Conservation (phyloP, 371 early-diverging fungal genomes). For the Entomophthora muscae region DNA sequence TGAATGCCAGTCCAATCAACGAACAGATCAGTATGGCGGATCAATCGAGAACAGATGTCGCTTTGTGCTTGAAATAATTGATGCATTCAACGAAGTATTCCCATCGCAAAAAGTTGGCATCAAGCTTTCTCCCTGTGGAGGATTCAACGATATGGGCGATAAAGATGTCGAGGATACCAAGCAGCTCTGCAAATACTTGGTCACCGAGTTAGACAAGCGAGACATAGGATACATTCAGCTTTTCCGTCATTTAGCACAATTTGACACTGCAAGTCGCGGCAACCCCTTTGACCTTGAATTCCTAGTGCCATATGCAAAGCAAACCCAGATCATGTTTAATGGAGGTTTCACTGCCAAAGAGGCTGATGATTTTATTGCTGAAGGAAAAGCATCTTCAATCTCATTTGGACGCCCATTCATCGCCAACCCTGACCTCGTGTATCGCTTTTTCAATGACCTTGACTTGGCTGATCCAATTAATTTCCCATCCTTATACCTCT, state of each 20-base stretch:
- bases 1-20: slow-evolving; percentile 22
- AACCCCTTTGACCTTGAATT: neutral
- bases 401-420: slow-evolving; percentile 13
- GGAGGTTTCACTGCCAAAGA: slow-evolving; percentile 48
- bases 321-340: slow-evolving; percentile 18
- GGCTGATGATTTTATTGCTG: slow-evolving; percentile 10
- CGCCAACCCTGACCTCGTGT: slow-evolving; percentile 11
- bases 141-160: slow-evolving; percentile 40
- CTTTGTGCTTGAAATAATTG: slow-evolving; percentile 21
- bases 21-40: slow-evolving; percentile 42
- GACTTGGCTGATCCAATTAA: neutral
- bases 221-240: slow-evolving; percentile 7
- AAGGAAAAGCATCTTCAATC: slow-evolving; percentile 13
- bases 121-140: slow-evolving; percentile 28
- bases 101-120: slow-evolving; percentile 44
- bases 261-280: slow-evolving; percentile 4
- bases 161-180: slow-evolving; percentile 27
- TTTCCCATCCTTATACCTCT: neutral
- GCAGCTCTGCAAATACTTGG: slow-evolving; percentile 39
- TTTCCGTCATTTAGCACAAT: neutral
- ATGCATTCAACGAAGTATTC: slow-evolving; percentile 59
- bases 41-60: slow-evolving; percentile 28
- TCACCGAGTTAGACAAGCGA: neutral
- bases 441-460: neutral
- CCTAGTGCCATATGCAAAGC: neutral